Evolutionary conservation across 73 alveolate species (phyloP).

Genomic region (Stentor coeruleus): DNA sequence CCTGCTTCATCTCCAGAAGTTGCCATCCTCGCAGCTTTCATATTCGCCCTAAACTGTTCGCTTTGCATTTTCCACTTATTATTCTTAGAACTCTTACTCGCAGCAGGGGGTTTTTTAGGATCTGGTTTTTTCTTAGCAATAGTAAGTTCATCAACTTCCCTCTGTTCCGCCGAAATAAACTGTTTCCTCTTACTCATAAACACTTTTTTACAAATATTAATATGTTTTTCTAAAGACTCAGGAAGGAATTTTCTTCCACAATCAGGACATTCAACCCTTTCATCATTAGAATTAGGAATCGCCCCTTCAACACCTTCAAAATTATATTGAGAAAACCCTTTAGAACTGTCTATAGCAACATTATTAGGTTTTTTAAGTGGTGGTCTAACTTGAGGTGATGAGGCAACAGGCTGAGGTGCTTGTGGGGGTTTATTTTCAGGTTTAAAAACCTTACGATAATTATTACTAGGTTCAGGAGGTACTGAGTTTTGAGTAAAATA

Average conservation of each 20-base stretch:
- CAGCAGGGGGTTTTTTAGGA: constrained; percentile 3
- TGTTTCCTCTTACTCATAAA: constrained; percentile 54
- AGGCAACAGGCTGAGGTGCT: neutral
- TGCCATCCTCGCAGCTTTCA: constrained; percentile 59
- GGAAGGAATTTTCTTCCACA: constrained; percentile 69
- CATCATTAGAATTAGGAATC: neutral
- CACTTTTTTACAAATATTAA: constrained; percentile 63
- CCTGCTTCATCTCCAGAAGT: constrained; percentile 12
- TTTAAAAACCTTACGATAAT: neutral
- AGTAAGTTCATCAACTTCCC: constrained; percentile 15
- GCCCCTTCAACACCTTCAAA: constrained; percentile 21
- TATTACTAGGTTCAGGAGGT: neutral
- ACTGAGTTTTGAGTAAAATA: no score
- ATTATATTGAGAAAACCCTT: constrained; percentile 6
- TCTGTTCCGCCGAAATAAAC: constrained; percentile 32
- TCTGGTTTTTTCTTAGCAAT: constrained; percentile 3
- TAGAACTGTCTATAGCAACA: neutral
- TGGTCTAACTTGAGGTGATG: neutral
- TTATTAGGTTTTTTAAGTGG: constrained; percentile 9
- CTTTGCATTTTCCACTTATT: constrained; percentile 51
- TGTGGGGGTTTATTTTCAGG: constrained; percentile 2
- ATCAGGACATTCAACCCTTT: constrained; percentile 62
- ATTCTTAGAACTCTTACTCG: neutral
- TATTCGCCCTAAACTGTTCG: constrained; percentile 54
- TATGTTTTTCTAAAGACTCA: constrained; percentile 73